Conservation (phyloP, 2,329 filamentous ascomycete genomes). For the Grosmannia clavigera region DNA sequence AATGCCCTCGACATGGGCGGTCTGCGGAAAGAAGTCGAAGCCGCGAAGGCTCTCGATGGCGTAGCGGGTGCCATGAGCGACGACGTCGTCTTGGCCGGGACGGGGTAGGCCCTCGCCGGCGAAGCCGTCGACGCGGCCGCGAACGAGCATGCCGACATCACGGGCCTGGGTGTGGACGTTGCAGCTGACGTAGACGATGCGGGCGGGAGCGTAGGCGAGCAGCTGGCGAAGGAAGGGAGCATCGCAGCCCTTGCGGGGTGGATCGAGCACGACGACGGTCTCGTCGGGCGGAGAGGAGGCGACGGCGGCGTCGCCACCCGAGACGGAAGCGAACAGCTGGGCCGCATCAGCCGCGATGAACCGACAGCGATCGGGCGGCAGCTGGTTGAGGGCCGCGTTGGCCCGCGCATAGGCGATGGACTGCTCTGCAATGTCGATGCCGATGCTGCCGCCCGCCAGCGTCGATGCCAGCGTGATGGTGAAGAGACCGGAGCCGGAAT, state of each 20-base stretch:
- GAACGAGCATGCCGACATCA: slow-evolving; percentile 78
- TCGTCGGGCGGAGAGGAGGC: slow-evolving; percentile 55
- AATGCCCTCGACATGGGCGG: slow-evolving; percentile 56
- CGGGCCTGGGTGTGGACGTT: slow-evolving; percentile 96
- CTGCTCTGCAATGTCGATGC: slow-evolving; percentile 76
- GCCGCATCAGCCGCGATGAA: slow-evolving; percentile 87
- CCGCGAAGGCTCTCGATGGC: slow-evolving; percentile 82
- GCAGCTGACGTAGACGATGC: slow-evolving; percentile 90
- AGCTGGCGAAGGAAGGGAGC: slow-evolving; percentile 72
- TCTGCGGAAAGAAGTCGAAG: slow-evolving; percentile 96
- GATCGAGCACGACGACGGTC: slow-evolving; percentile 90
- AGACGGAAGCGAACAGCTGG: slow-evolving; percentile 59
- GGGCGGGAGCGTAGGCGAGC: slow-evolving; percentile 59
- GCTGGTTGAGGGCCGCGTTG: slow-evolving; percentile 68
- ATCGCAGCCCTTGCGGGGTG: slow-evolving; percentile 92
- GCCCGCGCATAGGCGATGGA: slow-evolving; percentile 67
- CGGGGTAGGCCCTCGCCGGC: slow-evolving; percentile 9
- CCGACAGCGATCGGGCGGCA: slow-evolving; percentile 53
- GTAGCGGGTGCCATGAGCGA: slow-evolving; percentile 40
- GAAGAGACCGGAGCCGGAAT: slow-evolving; percentile 94
- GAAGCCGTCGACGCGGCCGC: slow-evolving; percentile 38
- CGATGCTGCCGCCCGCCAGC: slow-evolving; percentile 69
- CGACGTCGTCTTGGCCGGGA: slow-evolving; percentile 16
- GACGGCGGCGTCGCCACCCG: slow-evolving; percentile 33
- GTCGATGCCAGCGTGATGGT: slow-evolving; percentile 81